These are phyloP conservation scores for Irpex sp. DNA, from an alignment of 1,284 basidiomycete genomes.

Conservation along the genomic window DNA sequence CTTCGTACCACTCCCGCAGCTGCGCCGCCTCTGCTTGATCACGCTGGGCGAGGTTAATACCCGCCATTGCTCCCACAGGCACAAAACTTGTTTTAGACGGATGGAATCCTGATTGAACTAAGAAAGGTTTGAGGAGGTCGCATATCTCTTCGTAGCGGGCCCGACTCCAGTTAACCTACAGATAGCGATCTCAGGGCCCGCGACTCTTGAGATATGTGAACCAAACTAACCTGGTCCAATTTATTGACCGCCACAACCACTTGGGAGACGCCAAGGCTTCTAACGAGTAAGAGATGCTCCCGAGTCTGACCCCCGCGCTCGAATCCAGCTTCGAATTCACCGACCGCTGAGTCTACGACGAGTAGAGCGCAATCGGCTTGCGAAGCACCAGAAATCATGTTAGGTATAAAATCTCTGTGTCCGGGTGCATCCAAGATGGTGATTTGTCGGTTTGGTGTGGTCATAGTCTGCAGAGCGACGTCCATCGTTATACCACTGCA, in stretches of 20 bases:
- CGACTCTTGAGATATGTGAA: neutral
- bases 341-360: conserved; percentile 89
- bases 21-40: conserved; percentile 44
- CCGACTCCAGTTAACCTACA: conserved; percentile 79
- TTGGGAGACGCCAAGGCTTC: conserved; percentile 93
- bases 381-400: conserved; percentile 98
- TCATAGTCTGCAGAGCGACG: conserved; percentile 82
- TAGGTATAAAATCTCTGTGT: conserved; percentile 96
- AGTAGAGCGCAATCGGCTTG: conserved; percentile 96
- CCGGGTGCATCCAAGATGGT: conserved; percentile 96
- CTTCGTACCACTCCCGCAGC: conserved; percentile 78
- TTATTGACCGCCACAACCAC: conserved; percentile 95
- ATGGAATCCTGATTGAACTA: conserved; percentile 85
- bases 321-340: conserved; percentile 96
- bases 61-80: conserved; percentile 88
- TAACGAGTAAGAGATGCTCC: conserved; percentile 89
- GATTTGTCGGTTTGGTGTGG: conserved; percentile 76
- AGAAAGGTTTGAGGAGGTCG: conserved; percentile 72
- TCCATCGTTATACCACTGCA: conserved; percentile 96
- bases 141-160: conserved; percentile 86
- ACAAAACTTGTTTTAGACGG: conserved; percentile 78
- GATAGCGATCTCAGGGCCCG: conserved; percentile 10
- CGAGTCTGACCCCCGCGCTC: conserved; percentile 94
- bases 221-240: conserved; percentile 68
- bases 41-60: conserved; percentile 75